Percentiles rank a stretch among this genome's conserved stretches.
phyloP scores from a whole-genome alignment of 177 flowering plant genomes.

The Vitis hybrid region DNA sequence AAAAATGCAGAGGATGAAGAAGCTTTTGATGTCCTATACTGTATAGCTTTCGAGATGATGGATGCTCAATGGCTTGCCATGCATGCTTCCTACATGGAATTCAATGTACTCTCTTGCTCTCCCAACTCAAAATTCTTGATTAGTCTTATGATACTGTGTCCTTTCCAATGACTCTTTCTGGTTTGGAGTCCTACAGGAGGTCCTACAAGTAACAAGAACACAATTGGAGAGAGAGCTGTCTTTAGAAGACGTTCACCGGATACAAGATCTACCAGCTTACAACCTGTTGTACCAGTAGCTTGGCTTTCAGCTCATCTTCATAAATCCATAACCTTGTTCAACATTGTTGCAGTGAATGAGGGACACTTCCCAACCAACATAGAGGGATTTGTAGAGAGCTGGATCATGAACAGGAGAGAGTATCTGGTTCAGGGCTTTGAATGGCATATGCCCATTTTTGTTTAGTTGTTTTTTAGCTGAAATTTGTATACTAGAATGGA shows the following conservation, averaged over 20 bases:
- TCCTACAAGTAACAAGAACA: constrained; percentile 66
- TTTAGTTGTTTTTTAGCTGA: too few relatives aligned
- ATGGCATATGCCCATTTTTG: too few relatives aligned
- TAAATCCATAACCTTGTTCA: not conserved
- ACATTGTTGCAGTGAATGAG: too few relatives aligned
- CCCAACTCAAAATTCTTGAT: constrained; percentile 13
- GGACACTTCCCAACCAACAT: too few relatives aligned
- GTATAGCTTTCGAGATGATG: constrained; percentile 93
- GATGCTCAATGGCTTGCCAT: constrained; percentile 99
- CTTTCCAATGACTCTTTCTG: not conserved
- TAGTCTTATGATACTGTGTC: not conserved
- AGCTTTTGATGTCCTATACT: constrained; percentile 86
- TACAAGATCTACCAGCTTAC: constrained; percentile 90
- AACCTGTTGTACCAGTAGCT: constrained; percentile 67
- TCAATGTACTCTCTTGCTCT: constrained; percentile 62
- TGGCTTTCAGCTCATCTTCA: not conserved
- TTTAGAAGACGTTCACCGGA: constrained; percentile 69
- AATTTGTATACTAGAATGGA: too few relatives aligned
- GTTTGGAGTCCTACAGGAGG: constrained; percentile 54
- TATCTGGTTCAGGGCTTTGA: too few relatives aligned
- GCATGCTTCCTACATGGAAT: constrained; percentile 99
- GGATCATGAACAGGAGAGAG: too few relatives aligned
- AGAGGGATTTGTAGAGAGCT: too few relatives aligned
- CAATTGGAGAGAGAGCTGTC: constrained; percentile 88
- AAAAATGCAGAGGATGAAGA: constrained; percentile 80